Evolutionary conservation across 805 yeast species (phyloP), one percentile per base, ranked within the genome.

Genomic region (Blastobotrys chiropterorum): DNA sequence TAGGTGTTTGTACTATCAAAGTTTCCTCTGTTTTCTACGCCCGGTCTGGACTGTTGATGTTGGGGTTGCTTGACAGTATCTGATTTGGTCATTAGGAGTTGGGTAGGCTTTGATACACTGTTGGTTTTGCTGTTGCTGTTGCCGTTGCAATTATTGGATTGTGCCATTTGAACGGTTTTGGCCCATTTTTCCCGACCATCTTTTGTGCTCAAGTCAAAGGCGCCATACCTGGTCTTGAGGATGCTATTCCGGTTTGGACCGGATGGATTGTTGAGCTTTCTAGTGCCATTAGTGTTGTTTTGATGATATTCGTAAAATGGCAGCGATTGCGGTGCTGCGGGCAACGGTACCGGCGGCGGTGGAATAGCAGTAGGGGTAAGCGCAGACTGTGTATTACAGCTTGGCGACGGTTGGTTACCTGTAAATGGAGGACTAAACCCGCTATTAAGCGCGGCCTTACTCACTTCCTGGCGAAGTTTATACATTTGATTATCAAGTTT

Each of bases 161-260:
- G 34, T 34, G 42, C 41, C 30, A 14, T 16, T 41, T 42, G 38
- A 26, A 49, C 39, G 3, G 49, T 34, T 39, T 21, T 20, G 16
- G 17, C 43, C 55, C 55, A 53, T 19, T 30, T 40, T 20, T 53
- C 51, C 17, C 52, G 34, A 14, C 55, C 55, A n/a, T 46, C 52
- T 22, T 45, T 49, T 20, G 55, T 49, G 30, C 49, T 38, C 38
- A 53, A 30, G 34, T 53, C 55, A 43, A 53, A 53, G 5, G 43
- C 45, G 3, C 55, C 55, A 39, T 46, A 44, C 17, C 50, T 48
- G 11, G 55, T 50, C 20, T 38, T 41, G 26, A 53, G 21, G 13
- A 53, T 38, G 30, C 42, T 31, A n/a, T 38, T 19, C 5, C 21
- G 31, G 13, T 11, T 22, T 3, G 31, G 2, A 16, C 21, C 4